Conservation (phyloP, 441 rosid species). For the Arabidopsis lyrata region DNA sequence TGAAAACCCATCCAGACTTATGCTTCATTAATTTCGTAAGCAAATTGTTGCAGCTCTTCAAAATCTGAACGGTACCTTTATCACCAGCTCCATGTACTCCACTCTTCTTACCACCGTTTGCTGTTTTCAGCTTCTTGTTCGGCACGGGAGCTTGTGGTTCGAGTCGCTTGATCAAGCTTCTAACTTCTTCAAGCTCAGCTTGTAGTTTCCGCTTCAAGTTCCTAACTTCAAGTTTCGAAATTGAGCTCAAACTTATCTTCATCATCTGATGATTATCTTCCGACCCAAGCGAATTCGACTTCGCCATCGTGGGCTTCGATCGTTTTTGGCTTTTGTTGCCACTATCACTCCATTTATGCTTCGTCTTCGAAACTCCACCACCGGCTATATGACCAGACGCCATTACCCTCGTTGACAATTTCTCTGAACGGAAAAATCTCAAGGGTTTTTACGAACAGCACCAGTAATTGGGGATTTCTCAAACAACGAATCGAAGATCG, state of each 20-base stretch:
- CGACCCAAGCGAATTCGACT: constrained; percentile 37
- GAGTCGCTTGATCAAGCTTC: constrained; percentile 63
- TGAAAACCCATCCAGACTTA: constrained; percentile 87
- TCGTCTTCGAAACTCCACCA: constrained; percentile 57
- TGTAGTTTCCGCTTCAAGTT: constrained; percentile 68
- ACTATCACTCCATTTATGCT: constrained; percentile 47
- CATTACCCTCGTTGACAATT: constrained; percentile 52
- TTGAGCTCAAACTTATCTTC: constrained; percentile 62
- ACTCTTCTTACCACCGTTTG: constrained; percentile 52
- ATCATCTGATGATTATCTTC: constrained; percentile 51
- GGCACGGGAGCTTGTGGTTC: constrained; percentile 47
- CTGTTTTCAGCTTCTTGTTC: constrained; percentile 54
- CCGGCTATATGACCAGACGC: constrained; percentile 59
- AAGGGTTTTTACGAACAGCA: background rate
- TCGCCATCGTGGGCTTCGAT: constrained; percentile 49
- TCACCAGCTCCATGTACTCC: constrained; percentile 46
- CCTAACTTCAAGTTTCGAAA: constrained; percentile 60
- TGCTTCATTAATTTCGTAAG: constrained; percentile 83
- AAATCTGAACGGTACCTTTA: constrained; percentile 49
- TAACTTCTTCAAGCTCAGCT: constrained; percentile 75
- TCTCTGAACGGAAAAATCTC: background rate
- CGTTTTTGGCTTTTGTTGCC: constrained; percentile 30
- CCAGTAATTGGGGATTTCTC: background rate
- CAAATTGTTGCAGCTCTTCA: constrained; percentile 66
- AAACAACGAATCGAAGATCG: constrained; percentile 28